These are phyloP conservation scores for Phragmites australis DNA, from an alignment of 176 grass and related monocot species.

Conservation along the genomic window DNA sequence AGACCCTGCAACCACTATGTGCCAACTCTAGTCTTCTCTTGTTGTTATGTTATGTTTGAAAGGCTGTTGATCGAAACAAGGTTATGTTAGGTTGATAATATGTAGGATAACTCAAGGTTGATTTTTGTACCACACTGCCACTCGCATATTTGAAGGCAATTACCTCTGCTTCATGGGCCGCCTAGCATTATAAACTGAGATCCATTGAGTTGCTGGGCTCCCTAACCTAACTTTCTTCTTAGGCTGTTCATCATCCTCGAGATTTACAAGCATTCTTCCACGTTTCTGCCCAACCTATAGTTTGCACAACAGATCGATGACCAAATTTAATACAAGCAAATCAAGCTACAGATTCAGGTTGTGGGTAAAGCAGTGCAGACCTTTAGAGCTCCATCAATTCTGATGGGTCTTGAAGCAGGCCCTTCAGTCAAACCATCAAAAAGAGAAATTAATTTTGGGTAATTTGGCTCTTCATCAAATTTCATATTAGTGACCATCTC, in stretches of 20 bases:
- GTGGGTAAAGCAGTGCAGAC: constrained; percentile 34
- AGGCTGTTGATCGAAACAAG: neutral
- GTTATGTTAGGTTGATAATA: neutral
- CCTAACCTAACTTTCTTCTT: constrained; percentile 82
- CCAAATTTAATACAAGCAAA: constrained; percentile 16
- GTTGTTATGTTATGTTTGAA: neutral
- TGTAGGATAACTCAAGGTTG: neutral
- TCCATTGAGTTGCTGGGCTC: constrained; percentile 77
- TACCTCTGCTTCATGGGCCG: constrained; percentile 90
- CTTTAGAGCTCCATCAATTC: constrained; percentile 89
- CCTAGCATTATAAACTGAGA: constrained; percentile 88
- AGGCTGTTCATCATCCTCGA: constrained; percentile 74
- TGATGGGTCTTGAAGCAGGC: constrained; percentile 69
- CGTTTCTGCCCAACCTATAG: constrained; percentile 84
- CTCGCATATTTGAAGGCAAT: too few relatives aligned
- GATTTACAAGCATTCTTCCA: constrained; percentile 63
- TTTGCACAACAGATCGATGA: constrained; percentile 23
- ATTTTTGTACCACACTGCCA: too few relatives aligned
- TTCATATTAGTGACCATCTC: constrained; percentile 84
- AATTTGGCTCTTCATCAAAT: constrained; percentile 91
- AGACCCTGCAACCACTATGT: neutral
- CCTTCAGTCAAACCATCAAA: constrained; percentile 80
- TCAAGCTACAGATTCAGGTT: neutral
- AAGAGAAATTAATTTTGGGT: constrained; percentile 71
- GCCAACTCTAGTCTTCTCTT: neutral